A percentile compares a stretch with the other conserved stretches of the same genome.
phyloP scores from a whole-genome alignment of 106 monocot species.

The Alisma plantagoaquatica region DNA sequence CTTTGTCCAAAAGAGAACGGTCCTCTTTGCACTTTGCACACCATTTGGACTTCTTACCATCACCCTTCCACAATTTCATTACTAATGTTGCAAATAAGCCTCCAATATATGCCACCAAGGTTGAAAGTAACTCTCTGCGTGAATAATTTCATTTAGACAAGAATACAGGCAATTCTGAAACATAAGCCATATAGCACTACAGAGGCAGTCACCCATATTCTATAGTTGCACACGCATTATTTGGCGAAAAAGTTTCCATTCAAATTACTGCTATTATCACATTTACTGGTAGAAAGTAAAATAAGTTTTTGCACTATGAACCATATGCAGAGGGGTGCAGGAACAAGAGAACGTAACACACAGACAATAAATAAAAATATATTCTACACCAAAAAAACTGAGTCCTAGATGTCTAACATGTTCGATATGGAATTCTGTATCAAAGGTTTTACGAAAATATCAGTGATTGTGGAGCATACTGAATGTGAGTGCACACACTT shows the following conservation, averaged over 20 bases:
- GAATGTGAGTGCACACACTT: too few species aligned
- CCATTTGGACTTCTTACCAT: constrained; percentile 17
- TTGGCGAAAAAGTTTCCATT: background rate
- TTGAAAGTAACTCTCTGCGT: constrained; percentile 37
- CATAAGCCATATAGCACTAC: background rate
- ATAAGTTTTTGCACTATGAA: too few species aligned
- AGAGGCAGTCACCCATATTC: too few species aligned
- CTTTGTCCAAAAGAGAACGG: constrained; percentile 19
- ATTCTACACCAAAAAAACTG: too few species aligned
- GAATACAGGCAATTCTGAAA: constrained; percentile 4
- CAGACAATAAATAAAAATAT: too few species aligned
- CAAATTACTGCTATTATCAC: background rate
- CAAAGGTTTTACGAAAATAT: too few species aligned
- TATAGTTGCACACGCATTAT: too few species aligned
- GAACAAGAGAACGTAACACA: too few species aligned
- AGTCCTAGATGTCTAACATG: too few species aligned
- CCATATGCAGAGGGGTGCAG: too few species aligned
- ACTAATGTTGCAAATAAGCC: constrained; percentile 20
- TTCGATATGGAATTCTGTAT: too few species aligned
- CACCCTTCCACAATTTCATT: constrained; percentile 29
- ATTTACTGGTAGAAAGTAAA: background rate
- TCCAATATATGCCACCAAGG: constrained; percentile 40
- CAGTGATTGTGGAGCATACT: too few species aligned
- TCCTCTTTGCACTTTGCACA: constrained; percentile 40
- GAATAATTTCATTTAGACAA: background rate